Evolutionary conservation across 176 grass and related monocot species (phyloP).

Genomic region (Pontederia crassipes): DNA sequence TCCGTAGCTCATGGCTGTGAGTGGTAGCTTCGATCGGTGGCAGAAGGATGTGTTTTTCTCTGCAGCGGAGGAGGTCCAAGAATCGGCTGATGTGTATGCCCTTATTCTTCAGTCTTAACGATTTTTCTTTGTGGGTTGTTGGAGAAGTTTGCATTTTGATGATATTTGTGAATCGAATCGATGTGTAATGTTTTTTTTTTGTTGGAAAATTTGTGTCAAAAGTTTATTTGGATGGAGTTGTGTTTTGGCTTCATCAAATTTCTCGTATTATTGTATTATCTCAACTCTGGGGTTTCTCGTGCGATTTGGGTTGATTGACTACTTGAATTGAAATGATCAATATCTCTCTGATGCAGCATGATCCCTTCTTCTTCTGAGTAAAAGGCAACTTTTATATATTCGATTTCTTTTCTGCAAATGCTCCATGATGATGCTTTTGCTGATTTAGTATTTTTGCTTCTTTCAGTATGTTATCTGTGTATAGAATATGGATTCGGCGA

Average conservation of each 20-base stretch:
- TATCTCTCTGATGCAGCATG: no score
- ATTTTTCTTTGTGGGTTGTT: not conserved
- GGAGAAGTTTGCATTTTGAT: not conserved
- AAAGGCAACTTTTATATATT: no score
- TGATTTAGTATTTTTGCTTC: not conserved
- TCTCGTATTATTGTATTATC: no score
- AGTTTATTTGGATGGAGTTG: no score
- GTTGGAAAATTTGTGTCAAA: not conserved
- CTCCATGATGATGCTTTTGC: no score
- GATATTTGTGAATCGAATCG: not conserved
- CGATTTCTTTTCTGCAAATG: no score
- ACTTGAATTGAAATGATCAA: no score
- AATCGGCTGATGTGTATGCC: constrained; percentile 64
- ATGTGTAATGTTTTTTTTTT: not conserved
- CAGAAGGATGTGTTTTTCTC: constrained; percentile 78
- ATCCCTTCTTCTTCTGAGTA: no score
- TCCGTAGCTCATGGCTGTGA: constrained; percentile 33
- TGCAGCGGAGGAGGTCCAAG: constrained; percentile 81
- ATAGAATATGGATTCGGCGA: constrained; percentile 59
- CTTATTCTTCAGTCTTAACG: constrained; percentile 10
- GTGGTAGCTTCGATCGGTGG: constrained; percentile 69
- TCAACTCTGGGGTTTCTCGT: no score
- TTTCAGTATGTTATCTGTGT: constrained; percentile 85
- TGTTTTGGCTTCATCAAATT: no score
- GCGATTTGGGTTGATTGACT: no score